Conservation (phyloP, 106 monocot genomes). For the Amphibolis antarctica region DNA sequence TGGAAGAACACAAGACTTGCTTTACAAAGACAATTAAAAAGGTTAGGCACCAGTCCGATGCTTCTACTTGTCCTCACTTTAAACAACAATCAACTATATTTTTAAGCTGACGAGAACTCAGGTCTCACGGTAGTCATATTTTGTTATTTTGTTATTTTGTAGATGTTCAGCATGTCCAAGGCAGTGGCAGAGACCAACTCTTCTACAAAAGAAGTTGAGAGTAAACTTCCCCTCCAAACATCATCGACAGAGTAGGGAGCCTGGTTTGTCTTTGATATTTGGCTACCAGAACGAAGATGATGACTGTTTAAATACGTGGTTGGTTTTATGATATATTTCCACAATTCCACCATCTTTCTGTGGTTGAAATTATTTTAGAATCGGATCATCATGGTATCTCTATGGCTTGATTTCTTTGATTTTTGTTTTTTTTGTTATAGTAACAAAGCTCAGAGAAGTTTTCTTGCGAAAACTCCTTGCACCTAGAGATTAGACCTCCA, state of each 20-base stretch:
- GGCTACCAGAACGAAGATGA: too few species aligned
- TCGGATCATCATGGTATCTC: too few species aligned
- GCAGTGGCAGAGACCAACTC: slow-evolving; percentile 27
- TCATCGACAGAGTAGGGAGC: slow-evolving; percentile 12
- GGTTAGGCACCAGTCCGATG: slow-evolving; percentile 11
- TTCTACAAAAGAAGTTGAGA: slow-evolving; percentile 24
- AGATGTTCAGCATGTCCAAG: slow-evolving; percentile 65
- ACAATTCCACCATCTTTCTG: too few species aligned
- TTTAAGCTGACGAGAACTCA: background rate
- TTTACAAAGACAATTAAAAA: slow-evolving; percentile 35
- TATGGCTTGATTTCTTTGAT: too few species aligned
- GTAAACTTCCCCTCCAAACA: slow-evolving; percentile 35
- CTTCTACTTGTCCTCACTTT: background rate
- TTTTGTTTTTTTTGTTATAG: too few species aligned
- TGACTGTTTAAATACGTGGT: too few species aligned
- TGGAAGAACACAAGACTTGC: slow-evolving; percentile 49
- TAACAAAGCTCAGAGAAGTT: too few species aligned
- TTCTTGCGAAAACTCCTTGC: too few species aligned
- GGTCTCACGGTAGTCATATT: background rate
- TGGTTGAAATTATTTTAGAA: too few species aligned
- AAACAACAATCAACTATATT: background rate
- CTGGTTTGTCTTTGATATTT: background rate
- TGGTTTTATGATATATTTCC: too few species aligned
- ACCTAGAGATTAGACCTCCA: too few species aligned
- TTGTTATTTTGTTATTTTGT: background rate